phyloP scores from a whole-genome alignment of 2,329 filamentous ascomycete species.

The Claviceps maximensis region DNA sequence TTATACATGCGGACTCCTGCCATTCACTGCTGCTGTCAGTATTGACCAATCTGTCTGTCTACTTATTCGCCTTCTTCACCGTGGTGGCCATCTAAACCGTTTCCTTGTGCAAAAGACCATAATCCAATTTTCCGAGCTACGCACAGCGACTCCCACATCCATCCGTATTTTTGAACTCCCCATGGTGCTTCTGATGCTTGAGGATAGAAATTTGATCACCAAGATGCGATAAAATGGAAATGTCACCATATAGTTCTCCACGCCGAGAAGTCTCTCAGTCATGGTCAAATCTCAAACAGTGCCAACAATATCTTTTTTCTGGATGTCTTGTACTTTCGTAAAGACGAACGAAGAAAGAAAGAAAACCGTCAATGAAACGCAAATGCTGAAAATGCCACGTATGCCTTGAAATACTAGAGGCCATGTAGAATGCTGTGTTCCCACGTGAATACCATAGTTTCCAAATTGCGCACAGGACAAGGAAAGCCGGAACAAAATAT shows the following conservation, averaged over 20 bases:
- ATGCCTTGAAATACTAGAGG: neutral
- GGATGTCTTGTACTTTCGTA: no score
- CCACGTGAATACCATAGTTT: neutral
- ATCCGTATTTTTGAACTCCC: neutral
- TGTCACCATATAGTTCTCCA: neutral
- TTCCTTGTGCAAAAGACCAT: no score
- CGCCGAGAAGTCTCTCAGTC: neutral
- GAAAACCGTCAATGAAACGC: neutral
- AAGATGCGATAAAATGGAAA: neutral
- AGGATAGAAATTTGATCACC: neutral
- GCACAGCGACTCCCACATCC: neutral
- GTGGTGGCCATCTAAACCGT: no score
- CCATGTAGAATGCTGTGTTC: neutral
- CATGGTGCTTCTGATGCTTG: neutral
- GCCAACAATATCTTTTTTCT: neutral
- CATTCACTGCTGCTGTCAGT: no score
- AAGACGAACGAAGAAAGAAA: no score
- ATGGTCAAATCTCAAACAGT: neutral
- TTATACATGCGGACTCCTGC: neutral
- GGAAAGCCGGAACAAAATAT: neutral
- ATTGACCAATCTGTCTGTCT: neutral
- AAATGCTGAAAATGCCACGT: neutral
- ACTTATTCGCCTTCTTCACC: neutral
- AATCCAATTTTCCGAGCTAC: neutral
- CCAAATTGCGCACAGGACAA: neutral